These are phyloP conservation scores for Myxozyma nipponensis DNA, from an alignment of 805 yeast genomes.

Conservation along the genomic window DNA sequence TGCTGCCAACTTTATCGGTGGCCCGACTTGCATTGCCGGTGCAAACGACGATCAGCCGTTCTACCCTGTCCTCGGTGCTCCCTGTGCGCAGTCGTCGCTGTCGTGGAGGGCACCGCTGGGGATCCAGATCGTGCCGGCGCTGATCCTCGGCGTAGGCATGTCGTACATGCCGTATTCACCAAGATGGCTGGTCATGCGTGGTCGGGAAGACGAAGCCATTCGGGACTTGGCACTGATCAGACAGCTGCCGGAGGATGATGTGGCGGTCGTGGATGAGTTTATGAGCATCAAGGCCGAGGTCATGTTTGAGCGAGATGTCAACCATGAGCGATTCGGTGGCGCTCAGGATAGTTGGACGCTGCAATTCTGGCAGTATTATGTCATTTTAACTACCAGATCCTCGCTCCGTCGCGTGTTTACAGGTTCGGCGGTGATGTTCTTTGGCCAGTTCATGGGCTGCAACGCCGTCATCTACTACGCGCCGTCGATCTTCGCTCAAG, in stretches of 20 bases:
- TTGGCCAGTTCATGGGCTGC: constrained; percentile 18
- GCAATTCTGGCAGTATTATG: not conserved
- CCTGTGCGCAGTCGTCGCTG: constrained; percentile 38
- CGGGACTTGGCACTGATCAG: constrained; percentile 33
- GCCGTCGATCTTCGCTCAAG: constrained; percentile 48
- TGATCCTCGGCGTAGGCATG: constrained; percentile 43
- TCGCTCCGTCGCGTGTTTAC: constrained; percentile 5
- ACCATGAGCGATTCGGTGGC: constrained; percentile 18
- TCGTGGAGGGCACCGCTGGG: constrained; percentile 66
- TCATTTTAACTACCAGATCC: constrained; percentile 16
- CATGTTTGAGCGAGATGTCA: not conserved
- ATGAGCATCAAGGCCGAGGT: constrained; percentile 12
- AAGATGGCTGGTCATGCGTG: constrained; percentile 58
- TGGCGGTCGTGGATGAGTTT: constrained; percentile 5
- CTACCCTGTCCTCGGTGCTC: constrained; percentile 30
- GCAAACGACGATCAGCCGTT: constrained; percentile 38
- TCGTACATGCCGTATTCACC: constrained; percentile 50
- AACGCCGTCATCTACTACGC: constrained; percentile 41
- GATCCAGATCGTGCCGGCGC: constrained; percentile 51
- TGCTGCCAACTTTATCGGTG: constrained; percentile 42
- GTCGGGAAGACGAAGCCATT: constrained; percentile 54
- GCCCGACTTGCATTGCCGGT: constrained; percentile 14
- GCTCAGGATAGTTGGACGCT: not conserved
- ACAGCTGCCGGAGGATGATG: not conserved
- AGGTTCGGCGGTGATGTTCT: constrained; percentile 11